Conservation (phyloP, 768 basidiomycete genomes). For the Filobasidium floriforme region DNA sequence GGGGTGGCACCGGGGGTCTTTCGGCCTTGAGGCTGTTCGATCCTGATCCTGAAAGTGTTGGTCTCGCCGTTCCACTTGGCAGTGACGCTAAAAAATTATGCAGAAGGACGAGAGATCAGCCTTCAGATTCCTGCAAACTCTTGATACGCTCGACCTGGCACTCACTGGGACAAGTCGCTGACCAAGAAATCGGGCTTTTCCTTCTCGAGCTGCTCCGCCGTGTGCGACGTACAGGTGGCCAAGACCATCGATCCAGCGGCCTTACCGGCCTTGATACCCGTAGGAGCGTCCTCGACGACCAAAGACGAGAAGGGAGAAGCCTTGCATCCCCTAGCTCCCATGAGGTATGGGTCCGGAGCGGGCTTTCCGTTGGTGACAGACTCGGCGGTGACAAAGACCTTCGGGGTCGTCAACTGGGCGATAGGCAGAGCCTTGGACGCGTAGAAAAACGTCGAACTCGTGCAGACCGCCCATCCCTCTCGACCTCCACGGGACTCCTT, state of each 20-base stretch:
- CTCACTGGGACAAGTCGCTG: slow-evolving; percentile 40
- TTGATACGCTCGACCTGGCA: background rate
- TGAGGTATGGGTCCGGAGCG: slow-evolving; percentile 71
- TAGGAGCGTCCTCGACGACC: slow-evolving; percentile 82
- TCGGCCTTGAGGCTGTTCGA: slow-evolving; percentile 43
- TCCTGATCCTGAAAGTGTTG: slow-evolving; percentile 38
- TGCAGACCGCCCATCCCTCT: slow-evolving; percentile 78
- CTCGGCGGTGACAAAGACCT: slow-evolving; percentile 64
- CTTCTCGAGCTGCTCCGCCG: slow-evolving; percentile 52
- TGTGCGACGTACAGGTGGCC: slow-evolving; percentile 75
- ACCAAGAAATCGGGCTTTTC: slow-evolving; percentile 46
- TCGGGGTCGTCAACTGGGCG: slow-evolving; percentile 55
- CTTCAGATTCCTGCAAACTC: background rate
- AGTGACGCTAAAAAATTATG: slow-evolving; percentile 25
- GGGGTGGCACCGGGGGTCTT: slow-evolving; percentile 38
- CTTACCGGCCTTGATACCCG: slow-evolving; percentile 66
- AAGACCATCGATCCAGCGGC: slow-evolving; percentile 68
- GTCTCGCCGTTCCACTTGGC: slow-evolving; percentile 39
- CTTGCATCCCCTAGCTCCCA: slow-evolving; percentile 61
- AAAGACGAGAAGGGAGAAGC: slow-evolving; percentile 60
- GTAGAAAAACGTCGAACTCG: slow-evolving; percentile 70
- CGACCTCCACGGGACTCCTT: slow-evolving; percentile 44
- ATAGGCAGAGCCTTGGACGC: slow-evolving; percentile 62
- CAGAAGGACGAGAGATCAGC: background rate
- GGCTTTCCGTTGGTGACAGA: slow-evolving; percentile 75